A percentile compares a stretch with the other conserved stretches of the same genome.
Evolutionary conservation across 306 rosid genomes (phyloP).

Genomic region (Ormosia semicastrata): DNA sequence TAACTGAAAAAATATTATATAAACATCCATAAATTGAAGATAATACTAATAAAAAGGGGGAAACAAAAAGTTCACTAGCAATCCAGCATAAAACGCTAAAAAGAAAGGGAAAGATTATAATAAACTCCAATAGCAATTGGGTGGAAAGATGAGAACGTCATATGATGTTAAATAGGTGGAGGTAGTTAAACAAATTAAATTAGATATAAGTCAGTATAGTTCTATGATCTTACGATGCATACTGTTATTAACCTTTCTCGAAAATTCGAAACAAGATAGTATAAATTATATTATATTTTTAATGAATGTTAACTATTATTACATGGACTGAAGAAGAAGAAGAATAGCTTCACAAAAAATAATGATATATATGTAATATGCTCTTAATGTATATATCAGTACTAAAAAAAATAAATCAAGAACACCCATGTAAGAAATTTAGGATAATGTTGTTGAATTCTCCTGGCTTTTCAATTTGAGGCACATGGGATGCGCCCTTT

Average conservation of each 20-base stretch:
- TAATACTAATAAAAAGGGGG: too few relatives aligned
- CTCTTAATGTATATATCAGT: neutral
- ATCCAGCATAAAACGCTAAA: neutral
- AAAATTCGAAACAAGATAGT: too few relatives aligned
- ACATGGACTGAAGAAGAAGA: too few relatives aligned
- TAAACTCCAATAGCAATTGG: neutral
- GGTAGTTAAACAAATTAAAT: neutral
- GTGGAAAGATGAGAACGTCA: neutral
- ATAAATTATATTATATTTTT: too few relatives aligned
- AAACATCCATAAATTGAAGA: too few relatives aligned
- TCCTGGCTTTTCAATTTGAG: constrained; percentile 62
- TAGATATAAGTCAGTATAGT: too few relatives aligned
- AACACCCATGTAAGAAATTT: constrained; percentile 41
- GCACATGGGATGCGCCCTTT: constrained; percentile 72
- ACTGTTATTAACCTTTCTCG: too few relatives aligned
- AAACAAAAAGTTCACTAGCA: neutral
- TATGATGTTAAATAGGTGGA: neutral
- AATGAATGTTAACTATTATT: too few relatives aligned
- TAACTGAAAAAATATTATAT: too few relatives aligned
- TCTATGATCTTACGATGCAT: too few relatives aligned
- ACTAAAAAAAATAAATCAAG: neutral
- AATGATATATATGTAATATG: neutral
- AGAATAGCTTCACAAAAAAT: neutral
- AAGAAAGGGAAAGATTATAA: neutral
- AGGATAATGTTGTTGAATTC: constrained; percentile 64